Evolutionary conservation across 805 yeast genomes (phyloP).

Genomic region (Saturnispora kantuleensis): DNA sequence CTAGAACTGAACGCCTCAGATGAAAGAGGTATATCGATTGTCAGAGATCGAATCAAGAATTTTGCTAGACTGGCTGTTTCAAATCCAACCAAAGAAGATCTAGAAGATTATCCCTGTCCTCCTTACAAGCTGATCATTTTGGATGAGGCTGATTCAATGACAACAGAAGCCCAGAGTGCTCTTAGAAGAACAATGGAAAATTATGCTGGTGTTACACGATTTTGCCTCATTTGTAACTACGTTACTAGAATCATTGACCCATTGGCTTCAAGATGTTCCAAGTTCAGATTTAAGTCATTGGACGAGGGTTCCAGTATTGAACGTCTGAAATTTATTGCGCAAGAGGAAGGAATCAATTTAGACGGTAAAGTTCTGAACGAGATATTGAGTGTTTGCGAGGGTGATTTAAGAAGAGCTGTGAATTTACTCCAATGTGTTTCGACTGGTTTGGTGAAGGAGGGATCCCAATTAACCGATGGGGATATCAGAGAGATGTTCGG

Average conservation of each 20-base stretch:
- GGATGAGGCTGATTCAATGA: constrained; percentile 99
- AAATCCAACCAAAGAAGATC: constrained; percentile 62
- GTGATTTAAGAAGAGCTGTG: constrained; percentile 90
- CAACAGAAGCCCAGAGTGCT: constrained; percentile 92
- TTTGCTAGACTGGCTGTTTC: constrained; percentile 83
- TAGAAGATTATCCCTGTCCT: constrained; percentile 81
- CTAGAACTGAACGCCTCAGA: constrained; percentile 84
- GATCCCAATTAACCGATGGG: constrained; percentile 12
- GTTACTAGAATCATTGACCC: constrained; percentile 97
- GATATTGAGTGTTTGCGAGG: constrained; percentile 65
- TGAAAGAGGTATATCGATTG: constrained; percentile 83
- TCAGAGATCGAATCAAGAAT: constrained; percentile 73
- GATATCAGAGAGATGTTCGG: constrained; percentile 27
- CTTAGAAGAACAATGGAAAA: constrained; percentile 90
- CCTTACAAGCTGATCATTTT: constrained; percentile 88
- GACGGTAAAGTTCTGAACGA: constrained; percentile 47
- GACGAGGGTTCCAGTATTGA: constrained; percentile 60
- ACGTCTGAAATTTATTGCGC: constrained; percentile 55
- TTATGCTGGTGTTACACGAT: constrained; percentile 81
- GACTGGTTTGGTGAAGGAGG: constrained; percentile 31
- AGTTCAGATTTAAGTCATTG: constrained; percentile 78
- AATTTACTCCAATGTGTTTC: constrained; percentile 82
- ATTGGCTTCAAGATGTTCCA: constrained; percentile 90
- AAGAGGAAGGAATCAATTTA: constrained; percentile 32
- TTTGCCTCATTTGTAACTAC: constrained; percentile 91